Evolutionary conservation across 257 asterid species (phyloP).

Genomic region (Asclepias syriaca): DNA sequence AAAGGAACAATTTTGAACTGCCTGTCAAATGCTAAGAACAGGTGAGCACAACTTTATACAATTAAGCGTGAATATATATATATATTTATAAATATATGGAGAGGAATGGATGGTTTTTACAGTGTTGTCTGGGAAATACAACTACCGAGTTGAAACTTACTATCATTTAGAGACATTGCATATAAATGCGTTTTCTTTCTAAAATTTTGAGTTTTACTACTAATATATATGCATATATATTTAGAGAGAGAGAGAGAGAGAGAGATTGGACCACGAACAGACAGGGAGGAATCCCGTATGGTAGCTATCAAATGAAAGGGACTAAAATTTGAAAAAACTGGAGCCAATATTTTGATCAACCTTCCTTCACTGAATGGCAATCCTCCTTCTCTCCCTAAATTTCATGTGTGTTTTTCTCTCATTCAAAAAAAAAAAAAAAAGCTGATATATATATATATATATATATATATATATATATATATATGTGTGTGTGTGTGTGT

Average conservation of each 20-base stretch:
- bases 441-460: too few relatives aligned
- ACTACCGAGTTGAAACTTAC: not conserved
- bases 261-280: constrained; percentile 26
- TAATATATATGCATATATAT: not conserved
- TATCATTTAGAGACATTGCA: constrained; percentile 7
- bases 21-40: too few relatives aligned
- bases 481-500: too few relatives aligned
- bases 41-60: too few relatives aligned
- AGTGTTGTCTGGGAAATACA: too few relatives aligned
- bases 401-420: not conserved
- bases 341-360: constrained; percentile 1
- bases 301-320: constrained; percentile 36
- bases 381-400: not conserved
- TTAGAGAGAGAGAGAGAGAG: constrained; percentile 14
- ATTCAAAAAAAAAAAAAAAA: not conserved
- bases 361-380: not conserved
- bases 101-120: too few relatives aligned
- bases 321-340: constrained; percentile 28
- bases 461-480: too few relatives aligned
- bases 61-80: too few relatives aligned
- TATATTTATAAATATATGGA: too few relatives aligned
- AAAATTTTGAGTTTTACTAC: constrained; percentile 24
- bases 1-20: too few relatives aligned
- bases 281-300: constrained; percentile 7
- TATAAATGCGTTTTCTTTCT: constrained; percentile 9